A percentile compares a stretch with the other conserved stretches of the same genome.
phyloP scores from a whole-genome alignment of 768 basidiomycete genomes.

The Leccinellum albellum region DNA sequence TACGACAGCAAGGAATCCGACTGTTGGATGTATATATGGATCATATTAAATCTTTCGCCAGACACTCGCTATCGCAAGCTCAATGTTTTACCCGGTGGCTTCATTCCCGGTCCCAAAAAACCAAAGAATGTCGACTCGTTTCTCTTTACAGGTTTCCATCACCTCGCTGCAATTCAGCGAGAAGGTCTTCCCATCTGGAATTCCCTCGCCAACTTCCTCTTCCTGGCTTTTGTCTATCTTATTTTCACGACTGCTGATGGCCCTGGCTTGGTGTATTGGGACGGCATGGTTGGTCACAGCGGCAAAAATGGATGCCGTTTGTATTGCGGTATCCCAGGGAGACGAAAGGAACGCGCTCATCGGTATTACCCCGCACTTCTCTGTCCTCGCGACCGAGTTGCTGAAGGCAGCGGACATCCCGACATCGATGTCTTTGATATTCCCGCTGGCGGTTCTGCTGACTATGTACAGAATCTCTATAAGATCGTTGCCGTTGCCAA shows the following conservation, averaged over 20 bases:
- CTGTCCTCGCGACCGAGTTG: constrained; percentile 24
- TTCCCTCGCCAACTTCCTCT: background rate
- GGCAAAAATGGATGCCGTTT: constrained; percentile 34
- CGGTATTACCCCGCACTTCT: constrained; percentile 35
- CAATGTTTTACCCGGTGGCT: background rate
- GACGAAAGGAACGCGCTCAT: constrained; percentile 20
- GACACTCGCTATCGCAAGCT: background rate
- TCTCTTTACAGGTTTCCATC: constrained; percentile 1
- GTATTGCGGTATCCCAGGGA: constrained; percentile 22
- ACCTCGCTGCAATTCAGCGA: background rate
- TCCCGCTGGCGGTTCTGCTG: constrained; percentile 1
- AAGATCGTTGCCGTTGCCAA: background rate
- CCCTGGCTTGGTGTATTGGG: constrained; percentile 25
- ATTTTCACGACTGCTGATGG: constrained; percentile 24
- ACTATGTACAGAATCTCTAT: background rate
- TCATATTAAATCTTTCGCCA: constrained; percentile 22
- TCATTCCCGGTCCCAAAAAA: constrained; percentile 1
- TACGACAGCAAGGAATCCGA: constrained; percentile 10
- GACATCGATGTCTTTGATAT: constrained; percentile 27
- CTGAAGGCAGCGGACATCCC: constrained; percentile 26
- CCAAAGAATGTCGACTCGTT: constrained; percentile 3
- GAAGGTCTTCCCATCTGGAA: constrained; percentile 3
- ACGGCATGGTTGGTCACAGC: constrained; percentile 34
- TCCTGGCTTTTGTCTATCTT: background rate
- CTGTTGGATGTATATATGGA: constrained; percentile 36